Conservation (phyloP, 495 filamentous ascomycete genomes). For the Penicillium waksmanii region DNA sequence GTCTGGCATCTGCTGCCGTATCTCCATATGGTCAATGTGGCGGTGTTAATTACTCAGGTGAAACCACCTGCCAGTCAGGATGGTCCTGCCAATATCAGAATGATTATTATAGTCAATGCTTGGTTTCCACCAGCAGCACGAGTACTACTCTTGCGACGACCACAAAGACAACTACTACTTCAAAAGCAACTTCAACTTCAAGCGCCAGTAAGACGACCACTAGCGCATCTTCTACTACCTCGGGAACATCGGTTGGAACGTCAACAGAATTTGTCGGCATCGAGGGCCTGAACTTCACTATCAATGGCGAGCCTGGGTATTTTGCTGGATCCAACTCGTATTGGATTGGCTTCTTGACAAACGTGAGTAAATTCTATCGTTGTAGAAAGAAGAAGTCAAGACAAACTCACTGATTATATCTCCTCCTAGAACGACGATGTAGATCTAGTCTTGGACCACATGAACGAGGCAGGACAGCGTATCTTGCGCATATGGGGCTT, state of each 20-base stretch:
- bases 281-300: slow-evolving; percentile 59
- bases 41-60: slow-evolving; percentile 32
- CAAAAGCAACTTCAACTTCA: slow-evolving; percentile 15
- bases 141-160: slow-evolving; percentile 18
- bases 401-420: too few species aligned
- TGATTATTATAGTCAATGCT: slow-evolving; percentile 44
- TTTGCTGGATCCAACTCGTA: slow-evolving; percentile 75
- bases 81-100: slow-evolving; percentile 38
- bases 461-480: slow-evolving; percentile 60
- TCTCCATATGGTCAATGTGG: slow-evolving; percentile 42
- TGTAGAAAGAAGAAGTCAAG: too few species aligned
- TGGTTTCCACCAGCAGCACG: slow-evolving; percentile 16
- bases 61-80: slow-evolving; percentile 33
- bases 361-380: slow-evolving; percentile 22
- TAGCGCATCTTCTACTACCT: neutral
- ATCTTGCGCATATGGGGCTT: slow-evolving; percentile 77
- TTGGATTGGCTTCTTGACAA: slow-evolving; percentile 72
- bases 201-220: neutral
- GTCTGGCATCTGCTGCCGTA: slow-evolving; percentile 30
- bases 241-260: neutral
- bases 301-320: slow-evolving; percentile 64
- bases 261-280: slow-evolving; percentile 46
- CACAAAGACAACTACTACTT: slow-evolving; percentile 13
- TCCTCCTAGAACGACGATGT: slow-evolving; percentile 52
- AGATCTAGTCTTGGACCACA: slow-evolving; percentile 56